These are phyloP conservation scores for Miscanthus lutarioriparius DNA, from an alignment of 176 grass and related monocot genomes.

Conservation along the genomic window DNA sequence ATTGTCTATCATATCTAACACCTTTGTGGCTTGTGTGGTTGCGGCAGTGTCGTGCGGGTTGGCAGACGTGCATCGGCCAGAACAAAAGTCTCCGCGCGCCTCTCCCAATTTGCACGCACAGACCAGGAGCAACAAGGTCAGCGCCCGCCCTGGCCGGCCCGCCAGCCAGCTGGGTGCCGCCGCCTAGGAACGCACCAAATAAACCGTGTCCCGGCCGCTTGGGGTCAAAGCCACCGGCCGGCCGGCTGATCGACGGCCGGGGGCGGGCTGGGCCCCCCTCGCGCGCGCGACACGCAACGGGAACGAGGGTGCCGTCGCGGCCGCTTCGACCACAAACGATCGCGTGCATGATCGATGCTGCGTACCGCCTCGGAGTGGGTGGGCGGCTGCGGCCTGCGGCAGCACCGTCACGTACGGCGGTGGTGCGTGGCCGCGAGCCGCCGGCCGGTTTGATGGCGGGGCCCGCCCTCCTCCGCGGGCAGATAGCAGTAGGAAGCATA, in stretches of 20 bases:
- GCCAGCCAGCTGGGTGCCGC: neutral
- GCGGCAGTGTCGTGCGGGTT: slow-evolving; percentile 28
- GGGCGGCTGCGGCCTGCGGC: neutral
- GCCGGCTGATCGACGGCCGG: no score
- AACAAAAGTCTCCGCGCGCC: slow-evolving; percentile 23
- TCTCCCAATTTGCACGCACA: neutral
- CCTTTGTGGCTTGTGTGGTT: neutral
- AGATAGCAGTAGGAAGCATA: neutral
- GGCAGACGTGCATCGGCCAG: slow-evolving; percentile 11
- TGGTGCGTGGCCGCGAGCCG: slow-evolving; percentile 13
- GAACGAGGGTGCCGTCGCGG: neutral
- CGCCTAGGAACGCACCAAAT: neutral
- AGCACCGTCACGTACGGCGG: slow-evolving; percentile 10
- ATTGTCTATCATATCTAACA: no score
- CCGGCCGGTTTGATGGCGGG: slow-evolving; percentile 12
- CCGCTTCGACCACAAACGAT: slow-evolving; percentile 6
- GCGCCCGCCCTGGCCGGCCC: slow-evolving; percentile 18
- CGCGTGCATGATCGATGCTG: no score
- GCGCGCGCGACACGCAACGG: neutral
- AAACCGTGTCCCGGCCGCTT: slow-evolving; percentile 10
- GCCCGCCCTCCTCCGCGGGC: neutral
- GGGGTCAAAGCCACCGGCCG: slow-evolving; percentile 2
- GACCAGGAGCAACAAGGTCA: slow-evolving; percentile 20
- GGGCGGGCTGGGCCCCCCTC: no score
- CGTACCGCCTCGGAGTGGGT: neutral